phyloP scores from a whole-genome alignment of 1,284 basidiomycete species.

The Cystobasidium sp. region DNA sequence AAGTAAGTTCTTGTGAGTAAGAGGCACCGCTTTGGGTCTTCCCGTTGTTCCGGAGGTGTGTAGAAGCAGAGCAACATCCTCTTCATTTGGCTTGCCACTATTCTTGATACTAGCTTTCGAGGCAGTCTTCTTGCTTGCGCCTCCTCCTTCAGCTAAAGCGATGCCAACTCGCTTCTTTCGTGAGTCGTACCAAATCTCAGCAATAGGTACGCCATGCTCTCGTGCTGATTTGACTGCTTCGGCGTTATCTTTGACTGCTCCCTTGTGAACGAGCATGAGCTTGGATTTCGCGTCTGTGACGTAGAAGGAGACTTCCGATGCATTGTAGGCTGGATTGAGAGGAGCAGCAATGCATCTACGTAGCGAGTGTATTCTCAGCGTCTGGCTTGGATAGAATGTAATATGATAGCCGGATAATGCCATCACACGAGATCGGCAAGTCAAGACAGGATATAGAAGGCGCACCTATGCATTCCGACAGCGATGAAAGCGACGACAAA shows the following conservation, averaged over 20 bases:
- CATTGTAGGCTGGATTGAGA: slow-evolving; percentile 59
- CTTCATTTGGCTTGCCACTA: slow-evolving; percentile 54
- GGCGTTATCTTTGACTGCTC: slow-evolving; percentile 41
- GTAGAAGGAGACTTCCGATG: slow-evolving; percentile 57
- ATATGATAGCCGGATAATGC: neutral
- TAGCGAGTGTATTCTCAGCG: neutral
- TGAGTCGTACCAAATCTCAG: slow-evolving; percentile 55
- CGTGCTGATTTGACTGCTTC: slow-evolving; percentile 49
- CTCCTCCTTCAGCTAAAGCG: slow-evolving; percentile 22
- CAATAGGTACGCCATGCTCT: slow-evolving; percentile 53
- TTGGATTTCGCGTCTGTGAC: slow-evolving; percentile 57
- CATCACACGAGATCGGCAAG: neutral
- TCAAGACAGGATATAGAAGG: slow-evolving; percentile 15
- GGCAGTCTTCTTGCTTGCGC: slow-evolving; percentile 23
- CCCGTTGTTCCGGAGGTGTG: slow-evolving; percentile 70
- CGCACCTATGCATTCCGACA: slow-evolving; percentile 53
- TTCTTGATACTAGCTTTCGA: slow-evolving; percentile 25
- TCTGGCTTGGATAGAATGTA: neutral
- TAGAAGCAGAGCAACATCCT: slow-evolving; percentile 65
- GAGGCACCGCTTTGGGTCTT: slow-evolving; percentile 56
- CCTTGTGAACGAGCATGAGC: slow-evolving; percentile 53
- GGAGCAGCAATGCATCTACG: slow-evolving; percentile 58
- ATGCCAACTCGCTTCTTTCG: slow-evolving; percentile 36
- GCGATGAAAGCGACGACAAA: slow-evolving; percentile 58
- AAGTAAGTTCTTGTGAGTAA: slow-evolving; percentile 64